Evolutionary conservation across 768 basidiomycete species (phyloP).

Genomic region (Melanogaster broomeanus): DNA sequence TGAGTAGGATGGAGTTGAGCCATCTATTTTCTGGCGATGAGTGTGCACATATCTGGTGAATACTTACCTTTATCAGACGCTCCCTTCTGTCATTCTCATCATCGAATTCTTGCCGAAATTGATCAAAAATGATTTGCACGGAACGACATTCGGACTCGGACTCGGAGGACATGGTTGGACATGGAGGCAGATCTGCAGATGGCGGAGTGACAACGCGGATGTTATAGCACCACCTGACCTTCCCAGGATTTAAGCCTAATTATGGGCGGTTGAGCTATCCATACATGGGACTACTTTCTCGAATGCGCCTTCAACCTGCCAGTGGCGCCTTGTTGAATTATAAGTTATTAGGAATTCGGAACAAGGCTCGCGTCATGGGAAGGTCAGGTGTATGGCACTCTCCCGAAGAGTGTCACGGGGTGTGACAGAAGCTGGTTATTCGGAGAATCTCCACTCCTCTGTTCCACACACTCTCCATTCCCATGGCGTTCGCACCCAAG

Average conservation of each 20-base stretch:
- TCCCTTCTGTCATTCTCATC: constrained; percentile 87
- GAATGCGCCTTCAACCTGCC: no score
- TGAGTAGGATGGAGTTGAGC: constrained; percentile 4
- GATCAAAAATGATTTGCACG: constrained; percentile 44
- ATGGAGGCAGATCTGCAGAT: background rate
- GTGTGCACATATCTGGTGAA: constrained; percentile 7
- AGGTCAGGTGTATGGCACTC: no score
- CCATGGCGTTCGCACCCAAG: constrained; percentile 59
- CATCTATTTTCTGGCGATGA: background rate
- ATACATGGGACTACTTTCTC: no score
- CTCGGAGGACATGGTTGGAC: no score
- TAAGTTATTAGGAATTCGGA: no score
- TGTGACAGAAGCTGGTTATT: no score
- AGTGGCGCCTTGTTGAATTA: no score
- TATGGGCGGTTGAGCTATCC: no score
- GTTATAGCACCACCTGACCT: no score
- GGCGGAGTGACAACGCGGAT: background rate
- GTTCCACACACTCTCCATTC: background rate
- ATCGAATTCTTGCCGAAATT: constrained; percentile 75
- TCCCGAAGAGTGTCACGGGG: background rate
- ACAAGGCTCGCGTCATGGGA: no score
- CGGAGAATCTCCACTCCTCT: no score
- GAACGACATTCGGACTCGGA: constrained; percentile 5
- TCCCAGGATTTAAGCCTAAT: no score
- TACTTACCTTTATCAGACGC: constrained; percentile 83